phyloP scores from a whole-genome alignment of 495 filamentous ascomycete genomes.

The Trichoderma parareesei region DNA sequence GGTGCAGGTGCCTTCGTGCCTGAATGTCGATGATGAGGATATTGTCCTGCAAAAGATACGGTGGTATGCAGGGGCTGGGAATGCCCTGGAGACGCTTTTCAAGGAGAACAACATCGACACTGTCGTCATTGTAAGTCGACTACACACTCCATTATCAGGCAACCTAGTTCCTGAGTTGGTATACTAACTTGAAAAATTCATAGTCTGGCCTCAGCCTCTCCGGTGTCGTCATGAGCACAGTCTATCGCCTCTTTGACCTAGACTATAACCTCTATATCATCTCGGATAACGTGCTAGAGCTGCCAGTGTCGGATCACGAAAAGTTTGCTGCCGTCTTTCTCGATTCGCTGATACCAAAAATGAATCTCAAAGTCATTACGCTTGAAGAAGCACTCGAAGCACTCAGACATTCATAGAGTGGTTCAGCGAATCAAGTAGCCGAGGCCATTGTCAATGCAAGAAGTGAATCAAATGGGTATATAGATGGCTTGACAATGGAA shows the following conservation, averaged over 20 bases:
- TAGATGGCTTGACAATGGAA: no score
- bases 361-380: neutral
- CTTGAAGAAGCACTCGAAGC: neutral
- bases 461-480: no score
- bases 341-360: neutral
- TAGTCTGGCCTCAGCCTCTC: constrained; percentile 35
- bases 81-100: constrained; percentile 36
- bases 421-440: neutral
- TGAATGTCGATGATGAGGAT: constrained; percentile 27
- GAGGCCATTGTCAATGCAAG: no score
- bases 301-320: neutral
- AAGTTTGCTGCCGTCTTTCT: neutral
- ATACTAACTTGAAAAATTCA: neutral
- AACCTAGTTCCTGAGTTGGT: no score
- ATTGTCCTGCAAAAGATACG: constrained; percentile 35
- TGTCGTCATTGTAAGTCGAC: constrained; percentile 30
- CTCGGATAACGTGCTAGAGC: constrained; percentile 1
- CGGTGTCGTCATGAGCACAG: constrained; percentile 35
- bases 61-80: constrained; percentile 35
- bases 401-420: neutral
- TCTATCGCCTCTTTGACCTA: constrained; percentile 38
- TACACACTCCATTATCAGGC: neutral
- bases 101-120: constrained; percentile 32
- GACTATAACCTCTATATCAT: constrained; percentile 39
- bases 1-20: constrained; percentile 25